These are phyloP conservation scores for Solanum pennellii DNA, from an alignment of 257 asterid species.

Conservation along the genomic window DNA sequence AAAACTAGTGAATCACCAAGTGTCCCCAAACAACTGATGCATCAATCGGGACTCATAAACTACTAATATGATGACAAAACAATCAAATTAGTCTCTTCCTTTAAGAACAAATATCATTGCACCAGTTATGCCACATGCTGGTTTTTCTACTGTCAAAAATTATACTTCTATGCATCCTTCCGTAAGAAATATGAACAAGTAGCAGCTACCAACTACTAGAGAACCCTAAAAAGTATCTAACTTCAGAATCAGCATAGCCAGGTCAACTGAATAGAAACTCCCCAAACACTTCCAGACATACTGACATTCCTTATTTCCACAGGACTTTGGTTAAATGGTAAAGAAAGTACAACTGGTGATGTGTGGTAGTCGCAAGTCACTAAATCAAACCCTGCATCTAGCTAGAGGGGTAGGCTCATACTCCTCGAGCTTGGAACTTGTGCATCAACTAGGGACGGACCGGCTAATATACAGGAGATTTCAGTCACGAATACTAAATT, in stretches of 20 bases:
- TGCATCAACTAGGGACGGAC: not conserved
- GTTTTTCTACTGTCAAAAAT: not conserved
- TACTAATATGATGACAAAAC: not conserved
- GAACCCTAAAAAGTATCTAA: not conserved
- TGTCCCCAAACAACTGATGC: not conserved
- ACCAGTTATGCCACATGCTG: not conserved
- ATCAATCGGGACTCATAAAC: not conserved
- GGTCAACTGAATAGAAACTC: not conserved
- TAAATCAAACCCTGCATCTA: not conserved
- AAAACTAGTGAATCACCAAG: not conserved
- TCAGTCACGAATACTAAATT: not conserved
- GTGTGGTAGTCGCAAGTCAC: not conserved
- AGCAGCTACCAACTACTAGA: not conserved
- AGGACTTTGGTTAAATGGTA: not conserved
- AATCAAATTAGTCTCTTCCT: not conserved
- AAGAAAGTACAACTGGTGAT: not conserved
- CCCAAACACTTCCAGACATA: not conserved
- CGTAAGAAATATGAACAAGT: not conserved
- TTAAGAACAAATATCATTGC: not conserved
- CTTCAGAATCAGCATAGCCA: not conserved
- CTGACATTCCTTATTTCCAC: not conserved
- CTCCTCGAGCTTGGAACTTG: not conserved
- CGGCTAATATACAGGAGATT: not conserved
- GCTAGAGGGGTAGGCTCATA: not conserved
- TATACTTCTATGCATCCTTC: not conserved